Percentiles rank a stretch among this genome's conserved stretches.
Evolutionary conservation across 2,329 filamentous ascomycete species (phyloP).

Genomic region (Cercospora zeae-maydis): DNA sequence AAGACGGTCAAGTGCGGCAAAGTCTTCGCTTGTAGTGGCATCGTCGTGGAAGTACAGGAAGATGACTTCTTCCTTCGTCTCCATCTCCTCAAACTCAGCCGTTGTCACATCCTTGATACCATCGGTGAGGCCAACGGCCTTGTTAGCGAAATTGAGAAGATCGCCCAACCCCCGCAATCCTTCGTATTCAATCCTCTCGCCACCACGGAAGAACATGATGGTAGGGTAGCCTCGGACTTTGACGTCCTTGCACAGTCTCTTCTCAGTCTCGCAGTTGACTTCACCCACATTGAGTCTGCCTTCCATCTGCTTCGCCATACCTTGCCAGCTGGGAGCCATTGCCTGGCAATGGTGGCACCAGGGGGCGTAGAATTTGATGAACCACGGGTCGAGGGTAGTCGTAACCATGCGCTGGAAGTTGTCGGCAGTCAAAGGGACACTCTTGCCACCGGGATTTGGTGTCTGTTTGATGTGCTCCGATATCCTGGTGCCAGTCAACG

Average conservation of each 20-base stretch:
- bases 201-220: slow-evolving; percentile 86
- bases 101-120: slow-evolving; percentile 80
- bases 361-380: slow-evolving; percentile 97
- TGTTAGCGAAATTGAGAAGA: slow-evolving; percentile 79
- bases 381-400: slow-evolving; percentile 87
- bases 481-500: slow-evolving; percentile 45
- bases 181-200: slow-evolving; percentile 87
- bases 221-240: slow-evolving; percentile 78
- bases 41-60: slow-evolving; percentile 98
- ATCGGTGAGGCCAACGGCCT: slow-evolving; percentile 71
- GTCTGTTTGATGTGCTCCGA: slow-evolving; percentile 51
- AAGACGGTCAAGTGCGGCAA: slow-evolving; percentile 78
- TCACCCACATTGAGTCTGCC: slow-evolving; percentile 87
- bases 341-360: slow-evolving; percentile 97
- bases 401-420: slow-evolving; percentile 83
- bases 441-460: slow-evolving; percentile 73
- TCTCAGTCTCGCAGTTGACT: slow-evolving; percentile 88
- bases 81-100: slow-evolving; percentile 71
- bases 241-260: slow-evolving; percentile 87
- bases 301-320: slow-evolving; percentile 87
- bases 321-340: slow-evolving; percentile 83
- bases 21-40: slow-evolving; percentile 89
- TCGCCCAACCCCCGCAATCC: slow-evolving; percentile 90
- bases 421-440: slow-evolving; percentile 73
- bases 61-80: slow-evolving; percentile 90